Conservation (phyloP, 768 basidiomycete species). For the Boletellus sp. region DNA sequence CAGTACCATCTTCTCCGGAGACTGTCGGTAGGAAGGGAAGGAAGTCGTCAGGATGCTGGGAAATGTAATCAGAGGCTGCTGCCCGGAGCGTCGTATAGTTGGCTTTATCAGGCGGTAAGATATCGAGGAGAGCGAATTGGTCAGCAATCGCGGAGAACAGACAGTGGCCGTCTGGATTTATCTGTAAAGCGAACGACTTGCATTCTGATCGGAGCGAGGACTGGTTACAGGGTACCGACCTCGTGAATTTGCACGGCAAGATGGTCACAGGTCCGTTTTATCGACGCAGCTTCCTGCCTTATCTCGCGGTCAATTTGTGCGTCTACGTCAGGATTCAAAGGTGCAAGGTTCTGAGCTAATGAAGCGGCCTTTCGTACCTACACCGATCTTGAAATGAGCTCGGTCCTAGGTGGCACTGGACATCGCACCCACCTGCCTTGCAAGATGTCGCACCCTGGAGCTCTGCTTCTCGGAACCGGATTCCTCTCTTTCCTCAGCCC, state of each 20-base stretch:
- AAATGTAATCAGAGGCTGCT: conserved; percentile 79
- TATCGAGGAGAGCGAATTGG: conserved; percentile 72
- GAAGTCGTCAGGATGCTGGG: conserved; percentile 82
- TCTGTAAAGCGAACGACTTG: conserved; percentile 42
- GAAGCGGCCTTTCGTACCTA: conserved; percentile 74
- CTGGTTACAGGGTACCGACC: conserved; percentile 36
- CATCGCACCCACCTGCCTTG: conserved; percentile 58
- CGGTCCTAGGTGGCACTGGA: neutral
- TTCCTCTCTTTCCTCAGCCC: conserved; percentile 15
- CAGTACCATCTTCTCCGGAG: conserved; percentile 65
- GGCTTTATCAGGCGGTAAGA: conserved; percentile 56
- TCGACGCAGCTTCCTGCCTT: conserved; percentile 62
- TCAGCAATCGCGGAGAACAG: conserved; percentile 93
- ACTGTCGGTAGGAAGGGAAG: conserved; percentile 84
- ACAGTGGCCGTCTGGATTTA: conserved; percentile 94
- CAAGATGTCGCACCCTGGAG: conserved; percentile 62
- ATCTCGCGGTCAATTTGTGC: conserved; percentile 61
- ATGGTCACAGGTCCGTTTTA: conserved; percentile 60
- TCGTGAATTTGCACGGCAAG: conserved; percentile 64
- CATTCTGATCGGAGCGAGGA: conserved; percentile 1
- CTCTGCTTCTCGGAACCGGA: conserved; percentile 43
- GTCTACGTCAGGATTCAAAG: conserved; percentile 56
- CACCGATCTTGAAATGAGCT: conserved; percentile 3
- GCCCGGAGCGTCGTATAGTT: conserved; percentile 58
- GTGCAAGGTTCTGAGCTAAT: conserved; percentile 49